Evolutionary conservation across 1,284 basidiomycete genomes (phyloP).

Genomic region (Lignosus rhinocerotis): DNA sequence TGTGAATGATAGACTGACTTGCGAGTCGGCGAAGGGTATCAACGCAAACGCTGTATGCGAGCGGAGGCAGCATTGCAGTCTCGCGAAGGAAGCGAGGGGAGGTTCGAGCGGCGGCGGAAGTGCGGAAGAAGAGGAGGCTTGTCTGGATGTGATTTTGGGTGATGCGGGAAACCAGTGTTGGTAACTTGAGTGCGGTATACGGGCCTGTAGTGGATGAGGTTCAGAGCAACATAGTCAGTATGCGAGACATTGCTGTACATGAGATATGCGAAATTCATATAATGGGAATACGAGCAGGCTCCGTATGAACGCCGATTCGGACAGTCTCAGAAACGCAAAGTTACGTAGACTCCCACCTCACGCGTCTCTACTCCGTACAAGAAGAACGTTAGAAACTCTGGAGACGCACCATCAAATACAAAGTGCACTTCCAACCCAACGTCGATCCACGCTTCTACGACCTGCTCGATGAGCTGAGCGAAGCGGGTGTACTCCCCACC

Average conservation of each 20-base stretch:
- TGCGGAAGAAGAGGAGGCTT: slow-evolving; percentile 81
- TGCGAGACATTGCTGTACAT: too few species aligned
- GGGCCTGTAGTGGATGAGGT: slow-evolving; percentile 51
- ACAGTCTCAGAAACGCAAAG: too few species aligned
- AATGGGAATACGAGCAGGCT: too few species aligned
- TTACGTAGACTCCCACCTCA: too few species aligned
- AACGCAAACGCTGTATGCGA: slow-evolving; percentile 63
- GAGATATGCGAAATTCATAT: too few species aligned
- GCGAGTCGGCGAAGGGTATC: slow-evolving; percentile 53
- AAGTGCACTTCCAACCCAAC: slow-evolving; percentile 79
- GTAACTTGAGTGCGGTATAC: slow-evolving; percentile 72
- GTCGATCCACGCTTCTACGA: slow-evolving; percentile 70
- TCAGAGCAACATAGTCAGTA: too few species aligned
- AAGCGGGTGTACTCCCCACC: slow-evolving; percentile 81
- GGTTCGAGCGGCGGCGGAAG: slow-evolving; percentile 70
- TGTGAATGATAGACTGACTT: slow-evolving; percentile 30
- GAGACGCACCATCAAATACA: slow-evolving; percentile 84
- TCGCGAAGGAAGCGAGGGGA: slow-evolving; percentile 72
- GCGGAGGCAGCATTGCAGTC: slow-evolving; percentile 76
- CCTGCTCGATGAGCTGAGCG: slow-evolving; percentile 46
- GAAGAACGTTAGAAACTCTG: not conserved
- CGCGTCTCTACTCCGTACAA: not conserved
- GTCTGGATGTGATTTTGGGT: slow-evolving; percentile 60
- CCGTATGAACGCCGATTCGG: too few species aligned
- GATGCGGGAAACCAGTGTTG: slow-evolving; percentile 64